A percentile compares a stretch with the other conserved stretches of the same genome.
These are phyloP conservation scores for Aspergillus piperis DNA, from an alignment of 2,329 filamentous ascomycete species.

Conservation along the genomic window DNA sequence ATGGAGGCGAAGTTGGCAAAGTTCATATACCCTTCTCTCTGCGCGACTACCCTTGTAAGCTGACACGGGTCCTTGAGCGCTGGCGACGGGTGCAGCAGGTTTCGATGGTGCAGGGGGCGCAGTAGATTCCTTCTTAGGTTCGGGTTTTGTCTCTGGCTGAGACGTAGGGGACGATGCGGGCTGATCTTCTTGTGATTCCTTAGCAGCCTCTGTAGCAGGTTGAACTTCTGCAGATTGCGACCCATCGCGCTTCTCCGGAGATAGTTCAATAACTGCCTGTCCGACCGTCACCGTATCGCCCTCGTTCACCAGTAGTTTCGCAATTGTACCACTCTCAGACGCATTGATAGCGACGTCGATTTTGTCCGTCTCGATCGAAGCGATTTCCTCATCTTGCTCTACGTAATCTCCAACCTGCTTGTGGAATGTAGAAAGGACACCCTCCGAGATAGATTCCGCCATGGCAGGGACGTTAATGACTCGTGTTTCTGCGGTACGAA, in stretches of 20 bases:
- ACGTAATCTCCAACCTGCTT: slow-evolving; percentile 85
- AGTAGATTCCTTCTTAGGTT: slow-evolving; percentile 45
- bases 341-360: slow-evolving; percentile 97
- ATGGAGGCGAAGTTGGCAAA: slow-evolving; percentile 20
- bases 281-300: slow-evolving; percentile 95
- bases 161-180: background rate
- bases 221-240: slow-evolving; percentile 60
- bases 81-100: slow-evolving; percentile 22
- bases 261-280: slow-evolving; percentile 79
- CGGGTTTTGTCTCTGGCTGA: slow-evolving; percentile 46
- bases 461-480: slow-evolving; percentile 93
- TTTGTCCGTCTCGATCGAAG: slow-evolving; percentile 99
- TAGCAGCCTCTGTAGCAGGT: slow-evolving; percentile 59
- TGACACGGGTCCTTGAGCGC: slow-evolving; percentile 22
- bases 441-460: slow-evolving; percentile 98
- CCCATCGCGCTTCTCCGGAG: background rate
- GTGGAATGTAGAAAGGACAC: slow-evolving; percentile 66
- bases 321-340: slow-evolving; percentile 84
- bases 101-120: slow-evolving; percentile 30
- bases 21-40: slow-evolving; percentile 73
- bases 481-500: background rate
- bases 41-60: slow-evolving; percentile 69
- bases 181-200: slow-evolving; percentile 49
- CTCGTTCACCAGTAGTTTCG: slow-evolving; percentile 85
- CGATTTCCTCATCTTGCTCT: slow-evolving; percentile 94